Conservation (phyloP, 192 early-diverging fungal genomes). For the Coemansia sp. region DNA sequence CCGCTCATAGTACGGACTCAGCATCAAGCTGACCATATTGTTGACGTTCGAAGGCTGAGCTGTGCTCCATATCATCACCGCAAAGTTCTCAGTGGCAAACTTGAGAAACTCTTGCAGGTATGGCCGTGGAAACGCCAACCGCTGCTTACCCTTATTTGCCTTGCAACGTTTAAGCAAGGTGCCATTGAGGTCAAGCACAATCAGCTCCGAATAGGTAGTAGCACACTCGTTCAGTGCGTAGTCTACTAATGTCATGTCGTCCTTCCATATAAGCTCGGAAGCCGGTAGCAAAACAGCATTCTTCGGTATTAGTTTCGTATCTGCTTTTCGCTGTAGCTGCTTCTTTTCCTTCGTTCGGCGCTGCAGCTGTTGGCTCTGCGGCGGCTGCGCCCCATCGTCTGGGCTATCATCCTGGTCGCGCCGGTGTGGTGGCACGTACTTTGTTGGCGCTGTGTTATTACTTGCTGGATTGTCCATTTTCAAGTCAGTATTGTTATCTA, state of each 20-base stretch:
- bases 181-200: slow-evolving; percentile 76
- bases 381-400: neutral
- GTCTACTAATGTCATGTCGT: slow-evolving; percentile 15
- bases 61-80: slow-evolving; percentile 78
- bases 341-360: neutral
- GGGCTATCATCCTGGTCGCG: slow-evolving; percentile 5
- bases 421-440: slow-evolving; percentile 22
- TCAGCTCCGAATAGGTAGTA: slow-evolving; percentile 47
- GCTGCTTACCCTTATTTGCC: neutral
- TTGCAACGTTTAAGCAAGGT: slow-evolving; percentile 59
- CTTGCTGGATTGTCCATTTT: neutral
- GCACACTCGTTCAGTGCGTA: slow-evolving; percentile 31
- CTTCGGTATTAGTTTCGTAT: neutral
- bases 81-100: slow-evolving; percentile 62
- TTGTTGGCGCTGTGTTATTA: neutral
- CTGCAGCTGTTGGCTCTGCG: neutral
- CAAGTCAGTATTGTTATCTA: neutral
- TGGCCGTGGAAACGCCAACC: slow-evolving; percentile 53
- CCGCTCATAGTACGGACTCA: slow-evolving; percentile 35
- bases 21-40: slow-evolving; percentile 57
- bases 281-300: slow-evolving; percentile 4
- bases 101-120: slow-evolving; percentile 57
- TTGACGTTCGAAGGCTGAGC: slow-evolving; percentile 60
- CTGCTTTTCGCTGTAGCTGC: neutral
- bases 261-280: slow-evolving; percentile 27